Base-by-base conservation (phyloP, 495 filamentous ascomycete genomes). In the Neurospora sublineolata region DNA sequence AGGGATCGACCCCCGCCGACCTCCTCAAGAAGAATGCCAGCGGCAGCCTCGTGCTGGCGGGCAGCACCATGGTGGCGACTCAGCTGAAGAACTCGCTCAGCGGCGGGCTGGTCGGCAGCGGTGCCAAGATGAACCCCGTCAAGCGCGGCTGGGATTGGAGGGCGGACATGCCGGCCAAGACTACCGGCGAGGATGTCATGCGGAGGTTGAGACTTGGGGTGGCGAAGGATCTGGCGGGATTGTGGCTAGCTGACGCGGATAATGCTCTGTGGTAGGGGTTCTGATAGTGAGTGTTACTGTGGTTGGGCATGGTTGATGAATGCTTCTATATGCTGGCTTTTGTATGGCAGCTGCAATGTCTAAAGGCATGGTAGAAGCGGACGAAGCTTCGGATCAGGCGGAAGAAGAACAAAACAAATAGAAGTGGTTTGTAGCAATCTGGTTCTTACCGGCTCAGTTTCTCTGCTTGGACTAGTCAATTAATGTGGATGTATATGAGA, bases 141-240 rank as follows among this genome's bases (percentile, higher is more conserved):
- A 85, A 86, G 78, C 83, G 92, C 69, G 90, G 90, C 1, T 97
- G 94, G 94, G 94, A 97, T 81, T 97, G 94, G 94, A 82, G 94
- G 73, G 83, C 81, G 7, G 87, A 87, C 12, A 79, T 94, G 69
- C 77, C 82, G 14, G 87, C 86, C 60, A 81, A 83, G 37, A 85
- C 84, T 12, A 87, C 76, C 69, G 92, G 88, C 0, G 83, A 86
- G 74, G 91, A 94, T 76, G 82, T 97, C 2, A 80, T 97, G 44
- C 81, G 84, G 70, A 83, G 92, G 76, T 75, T 97, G 82, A 86
- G 94, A 76, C 76, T 91, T 71, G 92, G 91, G 30, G 76, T 97
- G 76, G 91, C 92, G 16, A 87, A 85, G 75, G 92, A 92, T 75
- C 79, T 91, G 70, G 89, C 87, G 7, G 85, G 83, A 75, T 83